Evolutionary conservation across 75 land plant genomes (phyloP), one percentile per base, ranked within the genome.

Genomic region (Selaginella moellendorffii): DNA sequence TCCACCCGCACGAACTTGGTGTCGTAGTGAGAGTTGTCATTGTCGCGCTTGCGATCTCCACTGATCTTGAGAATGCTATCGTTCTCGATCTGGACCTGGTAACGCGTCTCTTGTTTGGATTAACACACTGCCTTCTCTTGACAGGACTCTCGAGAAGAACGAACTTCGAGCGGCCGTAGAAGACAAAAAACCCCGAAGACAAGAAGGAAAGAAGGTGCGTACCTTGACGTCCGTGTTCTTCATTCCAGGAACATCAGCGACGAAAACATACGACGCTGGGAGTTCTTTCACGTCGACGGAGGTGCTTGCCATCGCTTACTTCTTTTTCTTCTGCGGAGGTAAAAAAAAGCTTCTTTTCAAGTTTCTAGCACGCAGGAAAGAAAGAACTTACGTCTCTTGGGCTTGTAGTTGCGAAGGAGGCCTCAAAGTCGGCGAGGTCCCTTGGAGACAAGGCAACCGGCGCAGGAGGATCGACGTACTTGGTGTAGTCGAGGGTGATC

Each of bases 1-100:
- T 56, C 59, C 24, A 56, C 59, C n/a, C 59, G 5, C 24, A 56
- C 59, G n/a, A 21, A 56, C 24, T 56, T 56, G 21, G 9, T 25
- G 8, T 56, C 59, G n/a, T 8, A 56, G 24, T 56, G 46, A 14
- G 10, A 36, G 46, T 36, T 36, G 5, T 36, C 46, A 5, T 5
- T 14, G 10, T 36, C 46, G 14, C 46, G 46, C 14, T 14, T 36
- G 10, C 46, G 46, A 14, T 36, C 46, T 36, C 46, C 46, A 14
- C 46, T 36, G 5, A 36, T 36, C 46, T 36, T 36, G 46, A 36
- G 46, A 5, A 36, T 14, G 14, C 46, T 36, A 14, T 36, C 46
- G 14, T 36, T 36, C 46, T 36, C 46, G 5, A 36, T 36, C 46
- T 36, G 46, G 10, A 36, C 46, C 46, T 36, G 46, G 5, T n/a